phyloP scores from a whole-genome alignment of 805 yeast species.

The Metschnikowia vanudenii region DNA sequence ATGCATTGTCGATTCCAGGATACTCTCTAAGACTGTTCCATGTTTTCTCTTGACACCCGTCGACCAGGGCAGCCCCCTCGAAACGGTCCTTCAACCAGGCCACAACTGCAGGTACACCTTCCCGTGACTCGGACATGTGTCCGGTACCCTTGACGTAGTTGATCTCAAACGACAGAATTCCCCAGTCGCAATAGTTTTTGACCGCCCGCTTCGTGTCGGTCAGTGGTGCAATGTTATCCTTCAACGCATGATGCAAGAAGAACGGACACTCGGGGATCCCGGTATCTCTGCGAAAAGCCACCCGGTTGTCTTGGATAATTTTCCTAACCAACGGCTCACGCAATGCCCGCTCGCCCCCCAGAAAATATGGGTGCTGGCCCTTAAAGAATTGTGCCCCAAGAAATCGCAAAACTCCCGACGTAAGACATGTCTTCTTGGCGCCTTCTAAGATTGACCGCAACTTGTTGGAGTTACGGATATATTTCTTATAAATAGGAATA shows the following conservation, averaged over 20 bases:
- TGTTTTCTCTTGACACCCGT: conserved; percentile 9
- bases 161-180: conserved; percentile 29
- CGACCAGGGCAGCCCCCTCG: conserved; percentile 12
- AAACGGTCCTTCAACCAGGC: conserved; percentile 17
- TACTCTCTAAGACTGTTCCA: conserved; percentile 1
- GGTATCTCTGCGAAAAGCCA: conserved; percentile 5
- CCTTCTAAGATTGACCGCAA: conserved; percentile 1
- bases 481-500: conserved; percentile 1
- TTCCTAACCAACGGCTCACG: conserved; percentile 1
- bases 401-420: conserved; percentile 6
- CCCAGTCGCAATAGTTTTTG: conserved; percentile 31
- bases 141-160: conserved; percentile 27
- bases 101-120: conserved; percentile 16
- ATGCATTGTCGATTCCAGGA: neutral
- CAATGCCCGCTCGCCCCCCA: conserved; percentile 6
- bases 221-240: conserved; percentile 26
- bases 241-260: conserved; percentile 25
- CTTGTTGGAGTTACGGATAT: neutral
- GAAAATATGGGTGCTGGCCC: conserved; percentile 9
- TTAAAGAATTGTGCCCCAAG: conserved; percentile 8
- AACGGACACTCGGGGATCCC: conserved; percentile 27
- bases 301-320: conserved; percentile 7
- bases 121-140: conserved; percentile 25
- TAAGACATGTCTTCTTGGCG: conserved; percentile 4
- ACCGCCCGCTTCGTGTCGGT: conserved; percentile 21